These are phyloP conservation scores for Climacium dendroides DNA, from an alignment of 225 moss, liverwort and hornwort species.

Conservation along the genomic window DNA sequence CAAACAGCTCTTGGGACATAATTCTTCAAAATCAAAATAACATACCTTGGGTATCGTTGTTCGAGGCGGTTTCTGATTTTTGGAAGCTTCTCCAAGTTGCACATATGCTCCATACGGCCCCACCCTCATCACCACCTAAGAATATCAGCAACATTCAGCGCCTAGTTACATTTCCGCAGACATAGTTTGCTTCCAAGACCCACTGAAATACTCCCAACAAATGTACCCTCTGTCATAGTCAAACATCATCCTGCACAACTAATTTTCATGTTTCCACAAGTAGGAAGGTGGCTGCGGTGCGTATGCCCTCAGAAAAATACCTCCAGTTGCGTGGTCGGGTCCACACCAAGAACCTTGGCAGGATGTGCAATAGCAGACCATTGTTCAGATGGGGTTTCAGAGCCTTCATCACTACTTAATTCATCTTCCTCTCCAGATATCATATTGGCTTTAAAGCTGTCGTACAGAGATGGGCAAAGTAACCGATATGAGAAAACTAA, in stretches of 20 bases:
- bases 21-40: background rate
- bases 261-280: background rate
- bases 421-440: conserved; percentile 55
- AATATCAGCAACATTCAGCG: background rate
- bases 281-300: background rate
- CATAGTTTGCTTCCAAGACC: background rate
- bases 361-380: conserved; percentile 22
- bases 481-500: background rate
- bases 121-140: conserved; percentile 49
- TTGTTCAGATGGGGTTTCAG: background rate
- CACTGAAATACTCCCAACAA: background rate
- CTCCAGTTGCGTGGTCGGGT: conserved; percentile 35
- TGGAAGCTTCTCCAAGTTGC: conserved; percentile 64
- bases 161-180: background rate
- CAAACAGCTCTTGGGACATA: background rate
- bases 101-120: conserved; percentile 88
- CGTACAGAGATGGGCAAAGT: background rate
- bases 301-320: background rate
- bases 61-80: conserved; percentile 66
- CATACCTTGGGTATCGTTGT: conserved; percentile 71
- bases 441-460: conserved; percentile 73
- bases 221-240: background rate
- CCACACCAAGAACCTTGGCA: conserved; percentile 52
- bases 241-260: background rate
- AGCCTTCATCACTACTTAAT: conserved; percentile 44